Evolutionary conservation across 2,329 filamentous ascomycete species (phyloP).

Genomic region (Ophiostoma sp.): DNA sequence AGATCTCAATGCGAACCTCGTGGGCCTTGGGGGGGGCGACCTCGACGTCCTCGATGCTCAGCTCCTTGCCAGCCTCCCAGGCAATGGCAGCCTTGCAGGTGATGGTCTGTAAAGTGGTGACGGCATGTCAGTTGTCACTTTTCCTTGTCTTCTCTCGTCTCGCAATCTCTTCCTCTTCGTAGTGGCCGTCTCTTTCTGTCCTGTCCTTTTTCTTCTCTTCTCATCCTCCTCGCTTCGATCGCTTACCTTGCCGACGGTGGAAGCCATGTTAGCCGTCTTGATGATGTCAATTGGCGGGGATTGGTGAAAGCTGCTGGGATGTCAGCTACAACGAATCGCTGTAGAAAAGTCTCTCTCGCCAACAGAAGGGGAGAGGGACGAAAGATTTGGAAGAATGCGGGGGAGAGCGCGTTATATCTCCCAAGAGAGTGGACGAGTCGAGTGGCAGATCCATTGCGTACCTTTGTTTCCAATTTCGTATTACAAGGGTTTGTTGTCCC

Average conservation of each 20-base stretch:
- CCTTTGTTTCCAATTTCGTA: neutral
- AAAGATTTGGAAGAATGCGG: conserved; percentile 1
- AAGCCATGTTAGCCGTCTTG: conserved; percentile 45
- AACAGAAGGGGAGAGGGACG: neutral
- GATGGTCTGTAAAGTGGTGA: conserved; percentile 65
- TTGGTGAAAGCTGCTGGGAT: neutral
- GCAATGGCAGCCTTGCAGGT: conserved; percentile 97
- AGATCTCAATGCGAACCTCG: conserved; percentile 95
- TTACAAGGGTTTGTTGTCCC: neutral
- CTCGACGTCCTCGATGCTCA: conserved; percentile 89
- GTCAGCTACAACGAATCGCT: conserved; percentile 1
- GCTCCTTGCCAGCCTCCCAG: conserved; percentile 91
- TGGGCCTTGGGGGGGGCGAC: conserved; percentile 84
- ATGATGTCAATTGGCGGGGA: neutral
- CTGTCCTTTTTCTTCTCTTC: neutral
- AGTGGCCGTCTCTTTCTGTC: neutral
- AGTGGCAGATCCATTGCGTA: neutral
- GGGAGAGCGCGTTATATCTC: conserved; percentile 4
- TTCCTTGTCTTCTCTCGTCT: neutral
- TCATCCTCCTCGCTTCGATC: neutral
- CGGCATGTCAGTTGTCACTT: conserved; percentile 1
- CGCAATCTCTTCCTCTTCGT: neutral
- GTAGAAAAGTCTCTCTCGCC: neutral
- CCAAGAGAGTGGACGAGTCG: too few species aligned
- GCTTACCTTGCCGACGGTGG: conserved; percentile 54